Conservation (phyloP, 2,329 filamentous ascomycete species). For the Sclerotinia nivalis region DNA sequence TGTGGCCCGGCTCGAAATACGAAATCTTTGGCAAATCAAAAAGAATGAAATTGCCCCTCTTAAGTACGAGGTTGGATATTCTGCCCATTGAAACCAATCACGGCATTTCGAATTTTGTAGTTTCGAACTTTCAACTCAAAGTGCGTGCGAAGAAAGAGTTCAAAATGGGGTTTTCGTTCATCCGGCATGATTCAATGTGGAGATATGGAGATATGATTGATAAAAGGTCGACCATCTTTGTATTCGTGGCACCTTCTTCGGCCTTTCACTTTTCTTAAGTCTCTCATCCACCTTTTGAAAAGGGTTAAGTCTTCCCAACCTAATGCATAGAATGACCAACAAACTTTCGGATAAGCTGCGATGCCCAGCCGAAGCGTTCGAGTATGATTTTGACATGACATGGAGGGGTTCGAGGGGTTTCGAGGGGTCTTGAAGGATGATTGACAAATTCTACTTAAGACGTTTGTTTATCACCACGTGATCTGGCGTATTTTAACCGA, state of each 20-base stretch:
- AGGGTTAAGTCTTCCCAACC: neutral
- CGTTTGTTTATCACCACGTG: conserved; percentile 20
- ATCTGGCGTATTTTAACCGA: neutral
- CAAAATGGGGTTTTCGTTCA: conserved; percentile 18
- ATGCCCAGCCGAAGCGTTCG: neutral
- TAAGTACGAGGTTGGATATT: conserved; percentile 14
- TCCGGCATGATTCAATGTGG: conserved; percentile 18
- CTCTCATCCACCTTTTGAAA: neutral
- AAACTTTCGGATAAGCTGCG: neutral
- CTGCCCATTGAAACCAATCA: conserved; percentile 15
- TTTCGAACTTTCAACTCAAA: conserved; percentile 6
- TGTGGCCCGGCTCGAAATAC: conserved; percentile 32
- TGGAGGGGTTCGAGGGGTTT: neutral
- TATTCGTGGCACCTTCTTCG: conserved; percentile 17
- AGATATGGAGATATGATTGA: conserved; percentile 16
- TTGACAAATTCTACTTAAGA: neutral
- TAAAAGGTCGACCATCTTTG: conserved; percentile 14
- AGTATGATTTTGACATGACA: neutral
- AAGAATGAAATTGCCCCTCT: conserved; percentile 17
- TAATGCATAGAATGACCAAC: conserved; percentile 4
- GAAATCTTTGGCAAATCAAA: conserved; percentile 13
- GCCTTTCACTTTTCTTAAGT: neutral
- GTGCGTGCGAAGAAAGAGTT: neutral
- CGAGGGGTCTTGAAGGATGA: neutral
- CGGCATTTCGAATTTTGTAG: conserved; percentile 6